These are phyloP conservation scores for Hypoxylon lenormandii DNA, from an alignment of 495 filamentous ascomycete genomes.

Conservation along the genomic window DNA sequence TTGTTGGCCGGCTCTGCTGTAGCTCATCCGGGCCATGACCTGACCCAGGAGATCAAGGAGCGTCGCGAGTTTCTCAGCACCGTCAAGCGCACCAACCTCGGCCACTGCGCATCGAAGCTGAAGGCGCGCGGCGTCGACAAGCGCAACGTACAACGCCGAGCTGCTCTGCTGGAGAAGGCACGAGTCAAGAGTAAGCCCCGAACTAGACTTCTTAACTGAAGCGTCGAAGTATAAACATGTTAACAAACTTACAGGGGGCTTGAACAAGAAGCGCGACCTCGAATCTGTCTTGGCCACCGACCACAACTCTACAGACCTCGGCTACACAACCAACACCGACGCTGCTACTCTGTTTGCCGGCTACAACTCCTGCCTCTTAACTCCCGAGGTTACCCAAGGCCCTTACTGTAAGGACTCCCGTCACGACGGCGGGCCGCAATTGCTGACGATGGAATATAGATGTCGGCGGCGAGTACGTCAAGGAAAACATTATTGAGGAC, in stretches of 20 bases:
- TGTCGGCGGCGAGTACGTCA: constrained; percentile 60
- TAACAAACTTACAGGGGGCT: constrained; percentile 19
- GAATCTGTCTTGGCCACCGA: constrained; percentile 50
- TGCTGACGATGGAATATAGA: constrained; percentile 44
- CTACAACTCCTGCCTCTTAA: constrained; percentile 67
- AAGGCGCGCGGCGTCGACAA: constrained; percentile 63
- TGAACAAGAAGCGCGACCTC: constrained; percentile 52
- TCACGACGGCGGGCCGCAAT: constrained; percentile 18
- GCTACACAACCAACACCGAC: constrained; percentile 60
- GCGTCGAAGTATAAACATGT: background rate
- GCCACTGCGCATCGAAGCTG: constrained; percentile 63
- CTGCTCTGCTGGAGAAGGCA: constrained; percentile 43
- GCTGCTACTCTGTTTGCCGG: constrained; percentile 64
- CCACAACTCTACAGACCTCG: constrained; percentile 55
- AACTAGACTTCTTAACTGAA: background rate
- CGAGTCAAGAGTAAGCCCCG: constrained; percentile 36
- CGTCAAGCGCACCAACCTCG: constrained; percentile 55
- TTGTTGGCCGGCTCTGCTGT: constrained; percentile 27
- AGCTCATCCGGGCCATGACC: constrained; percentile 65
- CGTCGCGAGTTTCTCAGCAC: constrained; percentile 58
- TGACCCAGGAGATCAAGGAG: constrained; percentile 60
- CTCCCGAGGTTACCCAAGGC: constrained; percentile 68
- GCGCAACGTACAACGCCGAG: constrained; percentile 61
- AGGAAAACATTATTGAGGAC: constrained; percentile 67
- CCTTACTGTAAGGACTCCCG: constrained; percentile 61